phyloP scores from a whole-genome alignment of 2,329 filamentous ascomycete genomes.

The Xenoacremonium recifei region DNA sequence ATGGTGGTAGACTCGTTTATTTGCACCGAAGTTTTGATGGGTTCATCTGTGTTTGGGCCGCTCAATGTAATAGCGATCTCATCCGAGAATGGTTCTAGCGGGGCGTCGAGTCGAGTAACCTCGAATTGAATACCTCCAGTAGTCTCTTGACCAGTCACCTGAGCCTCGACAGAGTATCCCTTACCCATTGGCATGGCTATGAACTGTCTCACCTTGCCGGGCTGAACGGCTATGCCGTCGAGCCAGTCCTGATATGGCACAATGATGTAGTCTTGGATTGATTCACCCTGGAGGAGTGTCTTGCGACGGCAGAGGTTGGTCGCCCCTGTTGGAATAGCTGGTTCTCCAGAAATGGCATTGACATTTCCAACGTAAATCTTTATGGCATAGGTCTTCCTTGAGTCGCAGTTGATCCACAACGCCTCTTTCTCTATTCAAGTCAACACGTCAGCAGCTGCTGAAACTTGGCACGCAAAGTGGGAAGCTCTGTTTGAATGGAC shows the following conservation, averaged over 20 bases:
- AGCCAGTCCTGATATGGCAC: conserved; percentile 7
- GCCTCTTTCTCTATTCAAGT: conserved; percentile 11
- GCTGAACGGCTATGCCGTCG: conserved; percentile 6
- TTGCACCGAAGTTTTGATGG: too few species aligned
- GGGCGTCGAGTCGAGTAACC: too few species aligned
- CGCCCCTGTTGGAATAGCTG: too few species aligned
- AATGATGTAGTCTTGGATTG: conserved; percentile 6
- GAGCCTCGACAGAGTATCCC: conserved; percentile 10
- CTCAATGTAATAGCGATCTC: too few species aligned
- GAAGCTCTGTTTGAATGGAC: too few species aligned
- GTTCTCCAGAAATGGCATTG: conserved; percentile 8
- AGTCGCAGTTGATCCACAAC: conserved; percentile 7
- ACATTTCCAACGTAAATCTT: conserved; percentile 5
- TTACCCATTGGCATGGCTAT: conserved; percentile 11
- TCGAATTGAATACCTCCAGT: conserved; percentile 7
- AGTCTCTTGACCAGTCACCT: conserved; percentile 8
- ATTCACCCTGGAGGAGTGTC: neutral
- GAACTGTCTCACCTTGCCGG: conserved; percentile 7
- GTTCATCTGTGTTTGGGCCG: too few species aligned
- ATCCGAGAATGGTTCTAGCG: too few species aligned
- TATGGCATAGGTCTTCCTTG: conserved; percentile 4
- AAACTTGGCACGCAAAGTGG: too few species aligned
- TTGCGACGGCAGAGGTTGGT: too few species aligned
- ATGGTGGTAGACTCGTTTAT: too few species aligned
- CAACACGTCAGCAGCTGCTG: too few species aligned